phyloP scores from a whole-genome alignment of 2,329 filamentous ascomycete genomes.

The Penicillium sp. region DNA sequence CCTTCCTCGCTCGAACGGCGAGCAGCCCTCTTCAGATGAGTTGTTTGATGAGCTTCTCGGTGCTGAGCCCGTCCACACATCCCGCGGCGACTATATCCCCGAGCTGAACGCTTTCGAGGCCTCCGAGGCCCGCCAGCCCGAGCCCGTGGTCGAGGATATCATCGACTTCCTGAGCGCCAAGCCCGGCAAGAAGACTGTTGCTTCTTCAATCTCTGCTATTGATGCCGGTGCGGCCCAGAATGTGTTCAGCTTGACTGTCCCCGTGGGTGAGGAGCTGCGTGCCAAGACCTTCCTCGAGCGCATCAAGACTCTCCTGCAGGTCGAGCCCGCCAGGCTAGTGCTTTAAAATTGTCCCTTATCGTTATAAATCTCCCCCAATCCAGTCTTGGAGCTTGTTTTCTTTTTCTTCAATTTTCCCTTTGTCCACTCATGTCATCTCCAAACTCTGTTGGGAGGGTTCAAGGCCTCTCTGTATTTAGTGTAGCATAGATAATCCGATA shows the following conservation, averaged over 20 bases:
- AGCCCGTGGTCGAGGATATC: conserved; percentile 70
- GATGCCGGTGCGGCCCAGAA: conserved; percentile 65
- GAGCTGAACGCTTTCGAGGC: conserved; percentile 65
- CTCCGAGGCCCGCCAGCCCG: conserved; percentile 40
- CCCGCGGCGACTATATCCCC: conserved; percentile 71
- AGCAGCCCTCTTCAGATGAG: conserved; percentile 74
- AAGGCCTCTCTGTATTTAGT: conserved; percentile 34
- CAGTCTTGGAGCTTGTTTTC: conserved; percentile 11
- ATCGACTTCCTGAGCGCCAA: conserved; percentile 76
- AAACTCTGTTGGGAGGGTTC: conserved; percentile 15
- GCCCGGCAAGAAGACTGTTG: conserved; percentile 40
- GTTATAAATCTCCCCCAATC: conserved; percentile 23
- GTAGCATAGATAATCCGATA: conserved; percentile 38
- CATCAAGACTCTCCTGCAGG: conserved; percentile 81
- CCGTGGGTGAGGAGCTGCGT: conserved; percentile 78
- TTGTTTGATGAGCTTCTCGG: conserved; percentile 91
- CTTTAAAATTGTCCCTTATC: conserved; percentile 43
- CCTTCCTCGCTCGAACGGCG: conserved; percentile 70
- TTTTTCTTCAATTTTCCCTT: conserved; percentile 16
- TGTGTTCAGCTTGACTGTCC: conserved; percentile 81
- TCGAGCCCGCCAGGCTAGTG: conserved; percentile 77
- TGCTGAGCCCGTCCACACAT: conserved; percentile 48
- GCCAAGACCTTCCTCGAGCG: conserved; percentile 83
- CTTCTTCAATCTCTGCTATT: conserved; percentile 32
- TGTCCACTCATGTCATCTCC: conserved; percentile 29